Evolutionary conservation across 108 stramenopile genomes (phyloP).

Genomic region (Nitzschia sp.): DNA sequence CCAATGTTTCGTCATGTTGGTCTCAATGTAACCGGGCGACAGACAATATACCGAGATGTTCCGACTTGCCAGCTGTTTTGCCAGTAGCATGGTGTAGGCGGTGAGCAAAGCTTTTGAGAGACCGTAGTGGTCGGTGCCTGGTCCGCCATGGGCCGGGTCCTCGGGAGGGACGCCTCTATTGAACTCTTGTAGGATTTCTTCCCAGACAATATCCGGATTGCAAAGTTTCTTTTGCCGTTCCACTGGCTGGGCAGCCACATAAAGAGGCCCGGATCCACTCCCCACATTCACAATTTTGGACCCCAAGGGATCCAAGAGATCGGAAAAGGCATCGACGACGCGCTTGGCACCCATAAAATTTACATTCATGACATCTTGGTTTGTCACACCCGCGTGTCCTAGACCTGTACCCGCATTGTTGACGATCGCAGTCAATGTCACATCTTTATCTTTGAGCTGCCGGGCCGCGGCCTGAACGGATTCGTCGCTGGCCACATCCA

Average conservation of each 20-base stretch:
- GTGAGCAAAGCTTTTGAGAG: slow-evolving; percentile 55
- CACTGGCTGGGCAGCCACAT: slow-evolving; percentile 10
- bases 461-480: slow-evolving; percentile 50
- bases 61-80: slow-evolving; percentile 31
- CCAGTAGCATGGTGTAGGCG: slow-evolving; percentile 52
- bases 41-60: slow-evolving; percentile 40
- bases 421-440: slow-evolving; percentile 52
- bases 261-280: slow-evolving; percentile 50
- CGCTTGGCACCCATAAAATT: slow-evolving; percentile 61
- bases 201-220: slow-evolving; percentile 18
- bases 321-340: slow-evolving; percentile 49
- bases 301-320: slow-evolving; percentile 29
- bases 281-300: slow-evolving; percentile 66
- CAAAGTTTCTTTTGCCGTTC: slow-evolving; percentile 30
- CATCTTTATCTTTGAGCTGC: slow-evolving; percentile 22
- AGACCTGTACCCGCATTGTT: slow-evolving; percentile 65
- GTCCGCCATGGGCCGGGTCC: slow-evolving; percentile 12
- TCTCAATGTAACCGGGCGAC: slow-evolving; percentile 66
- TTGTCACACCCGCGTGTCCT: slow-evolving; percentile 18
- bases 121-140: slow-evolving; percentile 29
- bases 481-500: slow-evolving; percentile 44
- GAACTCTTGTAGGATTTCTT: slow-evolving; percentile 42
- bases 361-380: slow-evolving; percentile 42
- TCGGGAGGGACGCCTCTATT: slow-evolving; percentile 17
- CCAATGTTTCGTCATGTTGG: slow-evolving; percentile 49